Evolutionary conservation across 2,329 filamentous ascomycete genomes (phyloP).

Genomic region (Mariannaea sp.): DNA sequence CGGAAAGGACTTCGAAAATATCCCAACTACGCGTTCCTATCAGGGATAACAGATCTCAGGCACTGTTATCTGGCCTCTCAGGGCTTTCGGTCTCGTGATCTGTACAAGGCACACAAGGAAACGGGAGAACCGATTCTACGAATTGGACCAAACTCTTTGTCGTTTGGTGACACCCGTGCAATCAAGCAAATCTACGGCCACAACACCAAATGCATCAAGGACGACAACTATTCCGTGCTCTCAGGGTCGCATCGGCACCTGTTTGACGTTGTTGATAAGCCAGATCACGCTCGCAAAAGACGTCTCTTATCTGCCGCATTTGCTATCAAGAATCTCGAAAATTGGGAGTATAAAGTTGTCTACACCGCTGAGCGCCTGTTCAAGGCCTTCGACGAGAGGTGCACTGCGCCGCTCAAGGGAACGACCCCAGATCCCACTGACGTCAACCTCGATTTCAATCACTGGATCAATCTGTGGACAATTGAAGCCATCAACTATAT

Average conservation of each 20-base stretch:
- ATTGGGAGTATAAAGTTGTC: conserved; percentile 58
- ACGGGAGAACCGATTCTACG: conserved; percentile 34
- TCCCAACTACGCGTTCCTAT: conserved; percentile 22
- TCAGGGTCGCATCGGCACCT: conserved; percentile 55
- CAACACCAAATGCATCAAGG: conserved; percentile 54
- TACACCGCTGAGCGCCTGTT: conserved; percentile 54
- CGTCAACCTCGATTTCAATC: conserved; percentile 53
- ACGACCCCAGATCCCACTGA: conserved; percentile 41
- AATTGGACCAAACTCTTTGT: conserved; percentile 30
- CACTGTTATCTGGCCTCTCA: conserved; percentile 27
- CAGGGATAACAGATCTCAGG: conserved; percentile 20
- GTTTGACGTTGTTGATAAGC: conserved; percentile 55
- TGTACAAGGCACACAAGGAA: conserved; percentile 52
- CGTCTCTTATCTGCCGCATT: conserved; percentile 55
- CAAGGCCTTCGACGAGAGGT: conserved; percentile 48
- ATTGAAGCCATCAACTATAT: conserved; percentile 62
- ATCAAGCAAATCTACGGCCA: conserved; percentile 47
- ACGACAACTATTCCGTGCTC: conserved; percentile 49
- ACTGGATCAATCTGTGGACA: conserved; percentile 57
- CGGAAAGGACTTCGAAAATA: conserved; percentile 34
- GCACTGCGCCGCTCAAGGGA: conserved; percentile 41
- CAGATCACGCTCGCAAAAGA: conserved; percentile 55
- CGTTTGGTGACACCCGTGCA: conserved; percentile 24
- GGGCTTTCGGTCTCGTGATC: conserved; percentile 50
- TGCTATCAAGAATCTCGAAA: conserved; percentile 57